Base-by-base conservation (phyloP, 352 stramenopile species). In the Hyaloperonospora arabidopsidis region DNA sequence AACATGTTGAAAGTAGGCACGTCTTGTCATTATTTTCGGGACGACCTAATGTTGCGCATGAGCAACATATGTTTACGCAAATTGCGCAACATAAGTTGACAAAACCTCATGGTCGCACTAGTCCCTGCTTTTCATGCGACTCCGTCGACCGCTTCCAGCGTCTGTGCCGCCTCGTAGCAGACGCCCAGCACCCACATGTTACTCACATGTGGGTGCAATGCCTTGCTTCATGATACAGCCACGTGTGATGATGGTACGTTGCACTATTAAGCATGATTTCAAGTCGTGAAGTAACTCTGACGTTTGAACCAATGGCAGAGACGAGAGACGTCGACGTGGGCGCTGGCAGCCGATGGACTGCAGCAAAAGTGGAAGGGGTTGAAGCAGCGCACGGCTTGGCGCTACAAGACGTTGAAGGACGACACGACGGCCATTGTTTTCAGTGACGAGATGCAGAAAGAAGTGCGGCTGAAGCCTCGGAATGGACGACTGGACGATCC, bases 331-430 rank as follows among this genome's bases (percentile, higher is more conserved):
- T 90, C 83, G 28, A 90, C 83, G 46, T 93, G 83, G 83, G 57
- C 83, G 45, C 57, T 93, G 23, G 83, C 80, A n/a, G 76, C 78
- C 4, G 74, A 73, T 10, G 76, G 83, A 5, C 63, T 93, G 44
- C 81, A 90, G 60, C 68, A 79, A 54, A 89, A 93, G 63, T 90
- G 78, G 78, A 79, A 84, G 45, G 76, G 76, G 18, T 59, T 93
- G 52, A 93, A 93, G 59, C 83, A 87, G 62, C 74, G 83, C 39
- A 93, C 83, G 3, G 76, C 67, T 13, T 93, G 83, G 83, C 74
- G 78, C 36, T 93, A 87, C 67, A 79, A 76, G 52, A 84, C 80
- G 49, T 65, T 90, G n/a, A 84, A 90, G 46, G 74, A 90, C 62
- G 60, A 69, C 25, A 70, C 86, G 52, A 79, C 72, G 34, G 76